Conservation (phyloP, 768 basidiomycete species). For the Leccinum truebloodii region DNA sequence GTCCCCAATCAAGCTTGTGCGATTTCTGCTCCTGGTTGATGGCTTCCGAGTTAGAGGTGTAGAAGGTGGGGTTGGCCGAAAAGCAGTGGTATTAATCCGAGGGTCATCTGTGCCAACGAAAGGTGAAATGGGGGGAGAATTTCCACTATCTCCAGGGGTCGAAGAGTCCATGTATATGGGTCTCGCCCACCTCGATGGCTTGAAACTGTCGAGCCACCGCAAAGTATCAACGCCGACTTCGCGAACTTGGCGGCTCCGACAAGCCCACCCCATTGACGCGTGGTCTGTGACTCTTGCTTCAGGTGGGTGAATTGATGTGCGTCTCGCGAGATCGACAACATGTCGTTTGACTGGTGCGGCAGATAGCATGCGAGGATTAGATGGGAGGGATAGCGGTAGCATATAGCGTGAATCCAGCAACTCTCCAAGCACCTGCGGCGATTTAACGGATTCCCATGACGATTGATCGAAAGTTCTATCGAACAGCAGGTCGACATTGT, state of each 20-base stretch:
- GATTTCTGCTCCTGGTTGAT: constrained; percentile 56
- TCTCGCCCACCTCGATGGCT: constrained; percentile 55
- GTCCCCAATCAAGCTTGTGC: constrained; percentile 44
- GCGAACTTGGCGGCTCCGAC: constrained; percentile 58
- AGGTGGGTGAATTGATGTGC: constrained; percentile 19
- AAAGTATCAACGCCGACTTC: constrained; percentile 60
- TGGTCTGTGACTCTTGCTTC: constrained; percentile 42
- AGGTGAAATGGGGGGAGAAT: constrained; percentile 29
- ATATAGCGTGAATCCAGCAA: constrained; percentile 90
- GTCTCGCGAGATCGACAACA: constrained; percentile 21
- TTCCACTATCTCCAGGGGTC: constrained; percentile 33
- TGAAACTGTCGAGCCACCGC: constrained; percentile 71
- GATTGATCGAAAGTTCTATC: constrained; percentile 64
- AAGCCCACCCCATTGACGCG: constrained; percentile 57
- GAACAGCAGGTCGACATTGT: constrained; percentile 78
- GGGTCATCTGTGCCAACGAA: constrained; percentile 36
- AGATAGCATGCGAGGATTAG: constrained; percentile 74
- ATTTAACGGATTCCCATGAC: constrained; percentile 74
- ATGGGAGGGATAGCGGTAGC: constrained; percentile 85
- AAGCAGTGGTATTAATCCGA: constrained; percentile 41
- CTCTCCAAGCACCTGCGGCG: constrained; percentile 86
- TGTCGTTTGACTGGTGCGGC: constrained; percentile 55
- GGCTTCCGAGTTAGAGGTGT: constrained; percentile 71
- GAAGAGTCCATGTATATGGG: constrained; percentile 36
- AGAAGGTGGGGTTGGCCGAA: constrained; percentile 16